phyloP scores from a whole-genome alignment of 768 basidiomycete genomes.

The Chalciporus piperatus region DNA sequence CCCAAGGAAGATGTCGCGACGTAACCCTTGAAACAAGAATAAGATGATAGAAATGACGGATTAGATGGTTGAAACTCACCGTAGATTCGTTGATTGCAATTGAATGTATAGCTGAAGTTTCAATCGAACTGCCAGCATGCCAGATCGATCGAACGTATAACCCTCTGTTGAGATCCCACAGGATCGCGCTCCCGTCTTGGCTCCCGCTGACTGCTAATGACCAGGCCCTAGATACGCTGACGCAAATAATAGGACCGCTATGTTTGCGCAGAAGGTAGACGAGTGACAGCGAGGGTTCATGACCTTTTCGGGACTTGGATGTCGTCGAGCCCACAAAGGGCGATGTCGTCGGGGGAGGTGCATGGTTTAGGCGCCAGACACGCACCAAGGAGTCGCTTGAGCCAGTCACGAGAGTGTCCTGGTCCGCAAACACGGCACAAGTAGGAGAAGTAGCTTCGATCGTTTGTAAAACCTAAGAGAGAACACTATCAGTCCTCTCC shows the following conservation, averaged over 20 bases:
- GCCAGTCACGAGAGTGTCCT: slow-evolving; percentile 72
- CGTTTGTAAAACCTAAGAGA: slow-evolving; percentile 62
- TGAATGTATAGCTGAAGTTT: slow-evolving; percentile 52
- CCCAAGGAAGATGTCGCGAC: slow-evolving; percentile 78
- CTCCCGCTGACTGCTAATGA: slow-evolving; percentile 81
- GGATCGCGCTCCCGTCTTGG: slow-evolving; percentile 77
- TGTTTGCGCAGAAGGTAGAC: slow-evolving; percentile 83
- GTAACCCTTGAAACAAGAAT: slow-evolving; percentile 58
- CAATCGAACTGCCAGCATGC: slow-evolving; percentile 42
- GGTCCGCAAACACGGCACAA: slow-evolving; percentile 78
- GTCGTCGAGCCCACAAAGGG: slow-evolving; percentile 20
- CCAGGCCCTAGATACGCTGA: slow-evolving; percentile 79
- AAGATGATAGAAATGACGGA: neutral
- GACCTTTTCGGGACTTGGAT: slow-evolving; percentile 18
- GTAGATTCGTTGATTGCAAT: slow-evolving; percentile 85
- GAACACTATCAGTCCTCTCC: slow-evolving; percentile 1
- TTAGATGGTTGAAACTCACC: slow-evolving; percentile 41
- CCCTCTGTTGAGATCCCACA: slow-evolving; percentile 90
- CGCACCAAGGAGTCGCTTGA: slow-evolving; percentile 79
- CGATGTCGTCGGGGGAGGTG: slow-evolving; percentile 7
- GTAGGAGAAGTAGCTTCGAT: slow-evolving; percentile 71
- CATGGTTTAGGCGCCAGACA: slow-evolving; percentile 65
- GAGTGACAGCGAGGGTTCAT: slow-evolving; percentile 37
- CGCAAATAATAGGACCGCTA: slow-evolving; percentile 59
- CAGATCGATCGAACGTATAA: slow-evolving; percentile 79